Evolutionary conservation across 2,329 filamentous ascomycete genomes (phyloP).

Genomic region (Phaeophleospora eucalypticola): DNA sequence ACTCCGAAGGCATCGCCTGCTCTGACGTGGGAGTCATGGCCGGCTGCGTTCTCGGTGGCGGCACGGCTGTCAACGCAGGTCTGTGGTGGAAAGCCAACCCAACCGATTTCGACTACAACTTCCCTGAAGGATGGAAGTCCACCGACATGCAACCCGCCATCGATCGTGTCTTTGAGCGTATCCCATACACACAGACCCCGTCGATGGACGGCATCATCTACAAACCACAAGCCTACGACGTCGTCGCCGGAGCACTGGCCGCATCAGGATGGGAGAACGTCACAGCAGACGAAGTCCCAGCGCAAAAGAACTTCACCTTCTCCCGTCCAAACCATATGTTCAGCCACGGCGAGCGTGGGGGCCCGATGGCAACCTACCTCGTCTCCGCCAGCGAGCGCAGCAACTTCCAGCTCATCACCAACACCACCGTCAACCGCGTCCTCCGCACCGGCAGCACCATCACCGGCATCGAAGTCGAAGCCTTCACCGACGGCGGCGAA

Average conservation of each 20-base stretch:
- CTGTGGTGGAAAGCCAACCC: constrained; percentile 65
- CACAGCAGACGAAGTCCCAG: constrained; percentile 56
- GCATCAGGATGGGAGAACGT: constrained; percentile 61
- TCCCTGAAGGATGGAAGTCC: constrained; percentile 67
- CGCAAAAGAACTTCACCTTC: constrained; percentile 63
- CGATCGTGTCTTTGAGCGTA: constrained; percentile 62
- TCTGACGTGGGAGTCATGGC: constrained; percentile 69
- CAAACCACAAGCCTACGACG: constrained; percentile 61
- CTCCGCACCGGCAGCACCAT: constrained; percentile 58
- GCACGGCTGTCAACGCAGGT: constrained; percentile 63
- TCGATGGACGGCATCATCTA: constrained; percentile 65
- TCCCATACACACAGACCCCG: constrained; percentile 64
- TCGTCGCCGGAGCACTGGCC: constrained; percentile 57
- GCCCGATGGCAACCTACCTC: constrained; percentile 68
- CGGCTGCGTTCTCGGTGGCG: constrained; percentile 66
- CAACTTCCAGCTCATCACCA: constrained; percentile 65
- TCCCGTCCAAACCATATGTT: constrained; percentile 66
- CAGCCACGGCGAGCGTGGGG: constrained; percentile 60
- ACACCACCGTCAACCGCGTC: constrained; percentile 64
- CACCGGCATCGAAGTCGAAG: constrained; percentile 65
- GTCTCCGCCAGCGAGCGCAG: constrained; percentile 54
- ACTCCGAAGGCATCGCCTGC: constrained; percentile 62
- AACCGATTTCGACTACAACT: constrained; percentile 67
- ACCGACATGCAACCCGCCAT: constrained; percentile 58
- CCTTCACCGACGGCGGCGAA: constrained; percentile 51